Evolutionary conservation across 768 basidiomycete genomes (phyloP).

Genomic region (Termitomyces heimii): DNA sequence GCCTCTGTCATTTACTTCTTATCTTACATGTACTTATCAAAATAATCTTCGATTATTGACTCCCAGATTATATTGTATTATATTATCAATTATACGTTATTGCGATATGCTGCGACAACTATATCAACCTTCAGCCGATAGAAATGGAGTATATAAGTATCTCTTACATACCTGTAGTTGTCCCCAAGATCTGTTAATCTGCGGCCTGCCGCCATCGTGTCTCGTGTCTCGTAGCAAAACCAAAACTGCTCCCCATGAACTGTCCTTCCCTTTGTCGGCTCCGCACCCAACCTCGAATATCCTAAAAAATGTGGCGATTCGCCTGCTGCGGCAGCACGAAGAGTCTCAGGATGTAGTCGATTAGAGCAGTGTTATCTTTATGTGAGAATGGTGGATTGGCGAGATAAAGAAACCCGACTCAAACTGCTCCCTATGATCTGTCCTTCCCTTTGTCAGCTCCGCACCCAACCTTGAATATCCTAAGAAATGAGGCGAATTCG

Average conservation of each 20-base stretch:
- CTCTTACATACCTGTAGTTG: conserved; percentile 50
- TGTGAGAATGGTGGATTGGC: conserved; percentile 54
- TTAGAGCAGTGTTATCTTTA: conserved; percentile 40
- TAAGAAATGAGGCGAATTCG: conserved; percentile 70
- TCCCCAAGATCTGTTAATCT: conserved; percentile 64
- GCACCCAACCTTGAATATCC: conserved; percentile 71
- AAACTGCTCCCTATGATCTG: conserved; percentile 75
- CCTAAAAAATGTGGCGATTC: conserved; percentile 79
- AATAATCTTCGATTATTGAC: no score
- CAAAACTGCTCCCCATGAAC: conserved; percentile 81
- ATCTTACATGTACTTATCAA: no score
- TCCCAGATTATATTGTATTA: no score
- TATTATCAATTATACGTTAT: no score
- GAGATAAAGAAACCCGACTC: conserved; percentile 85
- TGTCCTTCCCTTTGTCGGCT: conserved; percentile 66
- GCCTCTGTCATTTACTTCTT: no score
- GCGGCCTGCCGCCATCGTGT: conserved; percentile 53
- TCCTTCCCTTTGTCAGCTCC: conserved; percentile 68
- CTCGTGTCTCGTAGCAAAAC: conserved; percentile 65
- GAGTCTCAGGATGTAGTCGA: conserved; percentile 58
- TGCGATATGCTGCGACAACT: no score
- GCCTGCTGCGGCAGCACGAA: conserved; percentile 61
- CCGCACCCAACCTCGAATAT: conserved; percentile 66
- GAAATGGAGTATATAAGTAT: no score
- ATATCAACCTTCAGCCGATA: not conserved